Percentiles rank a stretch among this genome's conserved stretches.
Conservation (phyloP, 2,329 filamentous ascomycete species). For the Fusarium tuaranense region DNA sequence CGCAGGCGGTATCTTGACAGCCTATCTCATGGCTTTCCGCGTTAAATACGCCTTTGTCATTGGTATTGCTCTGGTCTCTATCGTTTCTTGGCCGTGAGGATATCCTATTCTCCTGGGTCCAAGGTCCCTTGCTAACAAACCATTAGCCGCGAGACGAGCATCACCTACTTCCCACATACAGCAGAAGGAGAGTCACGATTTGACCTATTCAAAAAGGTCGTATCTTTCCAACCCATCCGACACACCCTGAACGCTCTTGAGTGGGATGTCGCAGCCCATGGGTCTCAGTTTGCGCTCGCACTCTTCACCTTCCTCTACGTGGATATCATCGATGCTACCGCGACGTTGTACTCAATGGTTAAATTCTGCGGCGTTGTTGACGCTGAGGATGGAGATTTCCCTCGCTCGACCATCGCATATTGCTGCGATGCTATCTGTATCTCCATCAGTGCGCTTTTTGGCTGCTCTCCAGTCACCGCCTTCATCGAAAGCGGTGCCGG, state of each 20-base stretch:
- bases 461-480: conserved; percentile 74
- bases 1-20: conserved; percentile 79
- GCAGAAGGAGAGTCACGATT: conserved; percentile 73
- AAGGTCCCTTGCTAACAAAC: background rate
- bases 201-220: conserved; percentile 84
- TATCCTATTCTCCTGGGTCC: background rate
- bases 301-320: conserved; percentile 80
- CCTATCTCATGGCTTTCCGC: conserved; percentile 81
- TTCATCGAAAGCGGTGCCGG: conserved; percentile 79
- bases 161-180: conserved; percentile 82
- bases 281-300: conserved; percentile 79
- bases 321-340: conserved; percentile 79
- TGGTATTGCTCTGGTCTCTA: conserved; percentile 81
- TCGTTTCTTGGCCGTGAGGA: conserved; percentile 83
- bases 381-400: conserved; percentile 76
- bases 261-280: conserved; percentile 74
- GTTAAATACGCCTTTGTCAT: conserved; percentile 85
- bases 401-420: conserved; percentile 81
- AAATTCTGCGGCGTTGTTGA: conserved; percentile 73
- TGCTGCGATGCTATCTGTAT: conserved; percentile 74
- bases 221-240: conserved; percentile 79
- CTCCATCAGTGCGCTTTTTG: conserved; percentile 74
- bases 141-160: conserved; percentile 59
- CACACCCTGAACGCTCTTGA: conserved; percentile 74
- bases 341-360: conserved; percentile 79